Base-by-base conservation (phyloP, 495 filamentous ascomycete genomes). In the Echria macrotheca region DNA sequence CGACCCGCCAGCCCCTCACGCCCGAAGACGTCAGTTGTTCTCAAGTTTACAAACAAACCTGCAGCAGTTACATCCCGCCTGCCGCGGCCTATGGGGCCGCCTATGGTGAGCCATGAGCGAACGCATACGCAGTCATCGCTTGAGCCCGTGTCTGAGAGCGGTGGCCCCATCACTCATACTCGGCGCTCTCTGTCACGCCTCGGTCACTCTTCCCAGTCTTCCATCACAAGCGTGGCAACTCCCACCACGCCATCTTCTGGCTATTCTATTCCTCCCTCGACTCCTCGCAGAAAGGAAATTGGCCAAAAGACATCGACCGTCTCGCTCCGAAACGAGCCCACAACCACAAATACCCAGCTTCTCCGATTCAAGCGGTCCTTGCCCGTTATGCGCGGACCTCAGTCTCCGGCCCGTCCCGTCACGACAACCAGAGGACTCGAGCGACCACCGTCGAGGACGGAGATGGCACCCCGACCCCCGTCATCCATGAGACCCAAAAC, bases 71-170 rank as follows among this genome's bases (percentile, higher is more conserved):
- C 43, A 38, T 71, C 74, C 28, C 68, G 76, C 35, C 69, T 91
- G 50, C 81, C 85, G 39, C 78, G 84, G 45, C 80, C 77, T 53
- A 64, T 65, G 60, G 72, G 84, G 44, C 78, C 77, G 48, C 47
- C 52, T 2, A 48, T 60, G 57, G 73, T 74, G 50, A 78, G 82
- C 61, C 76, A 79, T 49, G 79, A 79, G 47, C 70, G 79, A 37
- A 76, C 81, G 28, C 81, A 86, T 36, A 73, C 76, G 9, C 78
- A 79, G 58, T 85, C 89, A n/a, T 84, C 81, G 2, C 75, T 98
- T 8, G 93, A 96, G 53, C 91, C 91, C 24, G 90, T 97, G 1
- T 95, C 87, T 31, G 94, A 97, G 67, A 87, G 83, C 47, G 91
- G 90, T 47, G 89, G 82, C 21, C 81, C 86, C 23, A 75, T 85